Base-by-base conservation (phyloP, 2,329 filamentous ascomycete genomes). In the Aspergillus sp. region DNA sequence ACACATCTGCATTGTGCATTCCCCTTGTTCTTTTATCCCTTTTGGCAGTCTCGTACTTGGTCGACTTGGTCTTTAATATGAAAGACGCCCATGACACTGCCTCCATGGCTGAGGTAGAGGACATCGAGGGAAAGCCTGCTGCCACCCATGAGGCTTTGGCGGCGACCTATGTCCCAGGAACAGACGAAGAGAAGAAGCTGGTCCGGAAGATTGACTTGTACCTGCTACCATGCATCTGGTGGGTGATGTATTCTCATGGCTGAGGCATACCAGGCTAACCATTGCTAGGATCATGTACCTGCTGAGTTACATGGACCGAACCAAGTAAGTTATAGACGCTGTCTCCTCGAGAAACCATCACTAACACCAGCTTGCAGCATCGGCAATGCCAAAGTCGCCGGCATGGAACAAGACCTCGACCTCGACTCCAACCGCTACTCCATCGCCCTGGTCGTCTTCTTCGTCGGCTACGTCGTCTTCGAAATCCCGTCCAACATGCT, bases 121-220 rank as follows among this genome's bases (percentile, higher is more conserved):
- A 52, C 13, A 36, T 52, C 7, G 39, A 52, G 39, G 49, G 39
- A 9, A 43, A 43, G 24, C 26, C 39, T 9, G 24, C n/a, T 9
- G 12, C 24, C 12, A 26, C 44, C 24, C 24, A 47, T 7, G 44
- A 39, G 12, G 12, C 39, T 22, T 17, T 52, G 24, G 30, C 34
- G 3, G 24, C 38, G 1, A 26, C 15, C 39, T 52, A 52, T 20
- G 24, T 44, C 2, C 49, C 39, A 3, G 49, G 26, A n/a, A 52
- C 49, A n/a, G 49, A 52, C 2, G 49, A 52, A 26, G 49, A 52
- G 22, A 43, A 44, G 38, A 42, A 30, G 5, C 26, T 52, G 17
- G 50, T 53, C 18, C 50, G 50, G 26, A 45, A 53, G 50, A 53
- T 53, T 18, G 42, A 53, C 32, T 24, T 53, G 0, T 53, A 44